Base-by-base conservation (phyloP, 345 rosid genomes). In the Linum usitatissimum region DNA sequence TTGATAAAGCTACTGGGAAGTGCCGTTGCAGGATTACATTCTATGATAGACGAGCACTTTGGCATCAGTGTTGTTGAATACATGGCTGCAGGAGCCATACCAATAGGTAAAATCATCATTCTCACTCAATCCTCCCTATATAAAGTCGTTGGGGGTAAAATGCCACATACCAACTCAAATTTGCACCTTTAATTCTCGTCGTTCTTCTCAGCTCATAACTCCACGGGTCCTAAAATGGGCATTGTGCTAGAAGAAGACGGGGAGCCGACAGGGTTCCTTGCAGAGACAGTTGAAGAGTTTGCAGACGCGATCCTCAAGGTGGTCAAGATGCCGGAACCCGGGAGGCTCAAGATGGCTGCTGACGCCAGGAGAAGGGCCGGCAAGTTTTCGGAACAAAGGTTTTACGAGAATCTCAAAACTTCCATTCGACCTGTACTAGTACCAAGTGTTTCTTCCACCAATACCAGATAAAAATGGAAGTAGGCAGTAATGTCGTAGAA, bases 211-310 rank as follows among this genome's bases (percentile, higher is more conserved):
- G 97, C 92, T 83, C 90, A 93, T 64, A 84, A 87, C 70, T 87
- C 97, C 3, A 97, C 96, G 38, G 95, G 97, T 19, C 97, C 97
- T 2, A 87, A 82, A 67, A 90, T 93, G 99, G 96, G 87, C 71
- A 87, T 93, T 64, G 92, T 90, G 58, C 69, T 86, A 62, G 95
- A 87, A 74, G 97, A 93, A 79, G 85, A 87, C 5, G 92, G 94
- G 28, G 73, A 78, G 65, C 80, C 76, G 74, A 87, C 96, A 0
- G 97, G 99, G 60, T 86, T 84, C 76, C 99, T 93, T 62, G 90
- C 96, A 7, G 82, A 82, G 71, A 81, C 34, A 0, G 76, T 77
- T 1, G 92, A 83, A 68, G 95, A 90, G 64, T 86, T 83, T 63
- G 87, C 90, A 0, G 82, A 83, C 59, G 97, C 95, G 30, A 86